phyloP scores from a whole-genome alignment of 2,329 filamentous ascomycete genomes.

The Zarea fungicola region DNA sequence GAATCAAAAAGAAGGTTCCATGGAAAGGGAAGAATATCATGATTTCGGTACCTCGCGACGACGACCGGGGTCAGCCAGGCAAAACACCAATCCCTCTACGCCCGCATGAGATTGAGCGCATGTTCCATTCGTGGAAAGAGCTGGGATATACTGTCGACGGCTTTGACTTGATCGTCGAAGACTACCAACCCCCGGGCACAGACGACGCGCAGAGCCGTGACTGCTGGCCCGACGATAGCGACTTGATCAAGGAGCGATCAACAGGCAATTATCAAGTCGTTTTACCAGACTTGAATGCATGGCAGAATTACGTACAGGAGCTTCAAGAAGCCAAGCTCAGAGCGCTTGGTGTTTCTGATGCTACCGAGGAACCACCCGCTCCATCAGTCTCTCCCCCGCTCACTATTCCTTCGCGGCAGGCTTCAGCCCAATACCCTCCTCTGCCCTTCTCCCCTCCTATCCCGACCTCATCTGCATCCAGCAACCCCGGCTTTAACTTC shows the following conservation, averaged over 20 bases:
- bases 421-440: constrained; percentile 68
- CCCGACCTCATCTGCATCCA: constrained; percentile 71
- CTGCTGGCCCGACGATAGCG: constrained; percentile 60
- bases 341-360: constrained; percentile 80
- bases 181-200: constrained; percentile 30
- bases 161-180: constrained; percentile 58
- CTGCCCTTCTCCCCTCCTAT: constrained; percentile 80
- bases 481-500: constrained; percentile 59
- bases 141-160: constrained; percentile 64
- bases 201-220: constrained; percentile 58
- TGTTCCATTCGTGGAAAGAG: constrained; percentile 62
- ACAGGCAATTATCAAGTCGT: constrained; percentile 54
- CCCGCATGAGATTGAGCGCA: constrained; percentile 51
- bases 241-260: constrained; percentile 52
- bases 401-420: constrained; percentile 58
- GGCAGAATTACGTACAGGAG: constrained; percentile 73
- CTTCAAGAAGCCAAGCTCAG: constrained; percentile 88
- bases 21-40: constrained; percentile 74
- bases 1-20: constrained; percentile 63
- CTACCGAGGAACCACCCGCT: constrained; percentile 63
- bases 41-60: constrained; percentile 63
- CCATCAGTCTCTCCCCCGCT: constrained; percentile 62
- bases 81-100: constrained; percentile 50
- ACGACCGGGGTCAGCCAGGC: constrained; percentile 56
- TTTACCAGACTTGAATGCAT: constrained; percentile 64